Evolutionary conservation across 1,284 basidiomycete species (phyloP).

Genomic region (Trichosporon inkin): DNA sequence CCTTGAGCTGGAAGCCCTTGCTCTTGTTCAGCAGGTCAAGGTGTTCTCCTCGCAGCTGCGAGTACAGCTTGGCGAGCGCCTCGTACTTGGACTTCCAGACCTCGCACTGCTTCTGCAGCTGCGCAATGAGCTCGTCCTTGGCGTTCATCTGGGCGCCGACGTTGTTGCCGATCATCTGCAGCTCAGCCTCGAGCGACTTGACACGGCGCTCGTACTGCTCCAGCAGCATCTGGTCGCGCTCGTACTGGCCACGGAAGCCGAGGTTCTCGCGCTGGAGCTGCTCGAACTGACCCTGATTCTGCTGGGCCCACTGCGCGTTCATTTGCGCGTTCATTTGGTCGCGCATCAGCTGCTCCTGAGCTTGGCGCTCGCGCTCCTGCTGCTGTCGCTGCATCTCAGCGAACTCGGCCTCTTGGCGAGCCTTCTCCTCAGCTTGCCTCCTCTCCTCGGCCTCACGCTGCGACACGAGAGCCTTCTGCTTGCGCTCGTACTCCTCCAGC

Average conservation of each 20-base stretch:
- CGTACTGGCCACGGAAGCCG: constrained; percentile 92
- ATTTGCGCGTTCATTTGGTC: constrained; percentile 70
- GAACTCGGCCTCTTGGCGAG: constrained; percentile 80
- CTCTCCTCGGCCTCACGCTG: constrained; percentile 80
- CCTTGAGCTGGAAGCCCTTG: constrained; percentile 96
- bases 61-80: constrained; percentile 96
- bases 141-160: constrained; percentile 81
- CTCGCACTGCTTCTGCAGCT: constrained; percentile 93
- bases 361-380: constrained; percentile 79
- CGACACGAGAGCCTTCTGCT: constrained; percentile 75
- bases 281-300: constrained; percentile 50
- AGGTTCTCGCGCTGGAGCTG: constrained; percentile 86
- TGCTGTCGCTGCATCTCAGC: constrained; percentile 59
- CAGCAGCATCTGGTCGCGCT: constrained; percentile 94
- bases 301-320: constrained; percentile 55
- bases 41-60: constrained; percentile 94
- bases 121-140: constrained; percentile 93
- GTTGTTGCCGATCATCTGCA: constrained; percentile 72
- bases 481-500: constrained; percentile 94
- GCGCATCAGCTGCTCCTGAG: constrained; percentile 81
- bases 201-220: constrained; percentile 98
- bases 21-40: constrained; percentile 95
- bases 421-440: constrained; percentile 69
- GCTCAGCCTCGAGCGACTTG: constrained; percentile 90
- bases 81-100: constrained; percentile 99